Base-by-base conservation (phyloP, 768 basidiomycete species). In the Termitomyces sp. region DNA sequence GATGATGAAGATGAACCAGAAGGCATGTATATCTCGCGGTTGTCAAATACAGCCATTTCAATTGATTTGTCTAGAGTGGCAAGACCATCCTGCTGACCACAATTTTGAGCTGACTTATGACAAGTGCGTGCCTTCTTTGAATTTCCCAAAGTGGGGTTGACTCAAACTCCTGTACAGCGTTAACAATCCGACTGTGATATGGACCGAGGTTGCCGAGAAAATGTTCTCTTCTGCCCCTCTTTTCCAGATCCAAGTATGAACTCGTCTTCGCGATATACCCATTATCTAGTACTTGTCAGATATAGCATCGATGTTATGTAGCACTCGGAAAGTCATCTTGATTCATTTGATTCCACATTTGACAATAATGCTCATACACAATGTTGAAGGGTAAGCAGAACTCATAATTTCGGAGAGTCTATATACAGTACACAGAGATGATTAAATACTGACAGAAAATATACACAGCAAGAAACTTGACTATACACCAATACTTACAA, bases 181-280 rank as follows among this genome's bases (percentile, higher is more conserved):
- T 43, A 84, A 83, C 62, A 80, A 80, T 57, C 82, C 81, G 1
- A 64, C 70, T 13, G 76, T 74, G 11, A 77, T 84, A 57, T 85
- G 82, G 82, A 57, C 56, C 20, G 56, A 36, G 18, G 41, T 60
- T 27, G 46, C 47, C 2, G 27, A 53, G 38, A 52, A 49, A 35
- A 46, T 57, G 13, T 57, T 60, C 33, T 15, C 43, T 20, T 35
- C 44, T 10, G 36, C 41, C 20, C 35, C 54, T 23, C 31, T 43
- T 29, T 56, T 59, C 43, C 50, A 36, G 5, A 52, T 62, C 23
- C 57, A 59, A 44, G 39, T 18, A 20, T 38, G 15, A 31, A 16
- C 6, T 2, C 23, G 11, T 50, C 10, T 27, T 15, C 15, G 25
- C 27, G 16, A 11, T 33, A 33, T 27, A 43, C 25, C 16, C 25